Evolutionary conservation across 345 rosid genomes (phyloP).

Genomic region (rapeseed (Brassica napus)): Da-Ae NC_063434.1:5199501-5200000

Average conservation of each 20-base stretch:
- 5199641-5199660: not conserved
- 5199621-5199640: not conserved
- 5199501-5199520: not conserved
- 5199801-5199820: not conserved
- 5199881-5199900: not conserved
- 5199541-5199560: not conserved
- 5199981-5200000: not conserved
- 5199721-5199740: conserved; percentile 21
- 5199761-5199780: not conserved
- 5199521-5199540: conserved; percentile 23
- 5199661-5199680: not conserved
- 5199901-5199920: conserved; percentile 3
- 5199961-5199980: not conserved
- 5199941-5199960: not conserved
- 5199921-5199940: not conserved
- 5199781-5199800: not conserved
- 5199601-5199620: not conserved
- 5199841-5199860: not conserved
- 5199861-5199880: not conserved
- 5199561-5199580: not conserved
- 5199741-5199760: not conserved
- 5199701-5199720: conserved; percentile 1
- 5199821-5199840: not conserved
- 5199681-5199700: conserved; percentile 2
- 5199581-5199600: not conserved